Percentiles rank a stretch among this genome's conserved stretches.
Evolutionary conservation across 179 eudicot species (phyloP).

Genomic region (Spinacia oleracea): DNA sequence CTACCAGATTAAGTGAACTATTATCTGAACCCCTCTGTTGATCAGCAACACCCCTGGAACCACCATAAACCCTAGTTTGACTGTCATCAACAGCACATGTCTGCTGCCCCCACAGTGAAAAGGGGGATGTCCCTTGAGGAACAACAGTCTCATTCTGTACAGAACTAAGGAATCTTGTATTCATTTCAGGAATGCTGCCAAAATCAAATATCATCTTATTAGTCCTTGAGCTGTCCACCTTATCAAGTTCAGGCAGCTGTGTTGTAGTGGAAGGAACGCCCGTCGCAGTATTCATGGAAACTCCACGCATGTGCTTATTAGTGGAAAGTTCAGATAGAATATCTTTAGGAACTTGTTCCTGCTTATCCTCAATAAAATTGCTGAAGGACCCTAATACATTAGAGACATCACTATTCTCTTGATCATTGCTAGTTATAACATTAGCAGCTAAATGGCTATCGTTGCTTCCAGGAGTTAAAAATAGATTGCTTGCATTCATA

Average conservation of each 20-base stretch:
- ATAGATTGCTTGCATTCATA: constrained; percentile 32
- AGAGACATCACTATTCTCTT: constrained; percentile 31
- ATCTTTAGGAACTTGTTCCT: constrained; percentile 37
- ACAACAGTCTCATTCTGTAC: constrained; percentile 41
- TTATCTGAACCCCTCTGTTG: constrained; percentile 35
- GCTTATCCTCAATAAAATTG: constrained; percentile 40
- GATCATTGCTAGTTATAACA: constrained; percentile 30
- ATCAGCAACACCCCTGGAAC: constrained; percentile 35
- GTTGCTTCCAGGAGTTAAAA: constrained; percentile 36
- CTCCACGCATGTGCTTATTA: constrained; percentile 40
- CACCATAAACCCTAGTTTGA: constrained; percentile 39
- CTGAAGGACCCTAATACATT: constrained; percentile 33
- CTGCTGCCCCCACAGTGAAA: constrained; percentile 53
- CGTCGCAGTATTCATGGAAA: constrained; percentile 33
- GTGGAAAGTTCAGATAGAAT: constrained; percentile 38
- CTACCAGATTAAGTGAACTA: constrained; percentile 42
- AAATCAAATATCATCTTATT: constrained; percentile 53
- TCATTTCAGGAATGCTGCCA: constrained; percentile 42
- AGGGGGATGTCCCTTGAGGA: constrained; percentile 39
- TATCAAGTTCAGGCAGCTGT: constrained; percentile 46
- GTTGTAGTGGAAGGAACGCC: constrained; percentile 39
- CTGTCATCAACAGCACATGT: constrained; percentile 44
- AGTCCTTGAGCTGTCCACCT: constrained; percentile 36
- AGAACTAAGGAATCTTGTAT: constrained; percentile 36
- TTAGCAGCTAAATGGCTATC: constrained; percentile 28